phyloP scores from a whole-genome alignment of 768 basidiomycete species.

The Hydnum rufescens region DNA sequence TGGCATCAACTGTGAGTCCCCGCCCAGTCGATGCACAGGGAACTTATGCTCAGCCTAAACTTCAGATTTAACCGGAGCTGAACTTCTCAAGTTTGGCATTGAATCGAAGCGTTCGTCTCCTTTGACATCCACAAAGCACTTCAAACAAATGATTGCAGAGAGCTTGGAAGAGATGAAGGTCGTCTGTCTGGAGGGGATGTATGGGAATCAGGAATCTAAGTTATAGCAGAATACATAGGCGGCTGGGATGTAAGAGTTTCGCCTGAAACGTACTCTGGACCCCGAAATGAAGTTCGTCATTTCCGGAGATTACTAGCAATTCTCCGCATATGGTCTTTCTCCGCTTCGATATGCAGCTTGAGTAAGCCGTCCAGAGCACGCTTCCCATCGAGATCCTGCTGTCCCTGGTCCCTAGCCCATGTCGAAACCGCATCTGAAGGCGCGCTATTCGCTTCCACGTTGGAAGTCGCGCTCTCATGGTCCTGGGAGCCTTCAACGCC shows the following conservation, averaged over 20 bases:
- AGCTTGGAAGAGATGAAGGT: constrained; percentile 51
- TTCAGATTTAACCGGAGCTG: constrained; percentile 59
- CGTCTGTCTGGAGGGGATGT: constrained; percentile 31
- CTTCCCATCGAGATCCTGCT: constrained; percentile 26
- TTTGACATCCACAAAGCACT: constrained; percentile 46
- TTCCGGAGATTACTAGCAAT: constrained; percentile 28
- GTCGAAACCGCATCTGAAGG: not conserved
- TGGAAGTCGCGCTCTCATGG: not conserved
- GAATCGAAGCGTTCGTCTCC: constrained; percentile 65
- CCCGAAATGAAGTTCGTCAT: not conserved
- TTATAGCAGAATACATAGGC: not conserved
- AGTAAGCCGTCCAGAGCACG: constrained; percentile 61
- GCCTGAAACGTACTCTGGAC: not conserved
- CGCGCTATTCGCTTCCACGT: not conserved
- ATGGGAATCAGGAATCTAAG: not conserved
- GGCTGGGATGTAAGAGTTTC: not conserved
- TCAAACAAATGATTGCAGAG: constrained; percentile 40
- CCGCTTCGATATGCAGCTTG: constrained; percentile 62
- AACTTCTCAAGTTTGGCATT: constrained; percentile 77
- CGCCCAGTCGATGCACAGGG: constrained; percentile 13
- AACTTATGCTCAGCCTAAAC: not conserved
- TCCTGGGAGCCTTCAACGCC: constrained; percentile 2
- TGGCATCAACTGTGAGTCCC: constrained; percentile 75
- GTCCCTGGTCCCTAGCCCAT: constrained; percentile 5
- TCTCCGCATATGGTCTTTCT: constrained; percentile 58